Evolutionary conservation across 2,329 filamentous ascomycete genomes (phyloP).

Genomic region (Sporothrix brasiliensis): DNA sequence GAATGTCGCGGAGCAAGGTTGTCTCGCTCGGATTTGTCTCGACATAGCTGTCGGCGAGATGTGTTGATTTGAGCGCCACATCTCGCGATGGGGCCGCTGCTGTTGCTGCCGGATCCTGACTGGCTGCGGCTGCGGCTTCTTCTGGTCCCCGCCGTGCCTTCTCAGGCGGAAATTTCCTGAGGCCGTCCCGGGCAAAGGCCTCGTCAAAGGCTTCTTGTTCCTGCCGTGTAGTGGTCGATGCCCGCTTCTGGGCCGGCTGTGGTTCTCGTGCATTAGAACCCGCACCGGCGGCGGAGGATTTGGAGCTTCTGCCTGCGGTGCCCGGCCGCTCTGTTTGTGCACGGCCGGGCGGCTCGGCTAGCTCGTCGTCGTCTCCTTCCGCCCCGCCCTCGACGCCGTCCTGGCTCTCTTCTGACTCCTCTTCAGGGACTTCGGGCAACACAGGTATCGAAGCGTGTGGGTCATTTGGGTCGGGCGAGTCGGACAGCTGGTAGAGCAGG

Average conservation of each 20-base stretch:
- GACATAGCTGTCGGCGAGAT: conserved; percentile 60
- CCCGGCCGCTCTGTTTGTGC: conserved; percentile 37
- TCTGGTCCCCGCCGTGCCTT: conserved; percentile 46
- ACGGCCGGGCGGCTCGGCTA: conserved; percentile 44
- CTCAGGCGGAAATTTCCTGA: conserved; percentile 51
- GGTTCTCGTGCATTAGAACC: neutral
- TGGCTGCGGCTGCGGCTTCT: conserved; percentile 38
- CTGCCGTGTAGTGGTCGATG: conserved; percentile 42
- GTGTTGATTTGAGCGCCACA: conserved; percentile 60
- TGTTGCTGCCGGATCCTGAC: conserved; percentile 38
- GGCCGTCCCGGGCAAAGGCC: conserved; percentile 58
- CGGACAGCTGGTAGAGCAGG: conserved; percentile 80
- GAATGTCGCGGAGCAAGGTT: conserved; percentile 74
- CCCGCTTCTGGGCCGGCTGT: neutral
- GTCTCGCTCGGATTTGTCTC: conserved; percentile 66
- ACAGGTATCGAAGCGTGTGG: conserved; percentile 47
- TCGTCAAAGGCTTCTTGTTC: conserved; percentile 57
- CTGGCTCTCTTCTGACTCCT: conserved; percentile 29
- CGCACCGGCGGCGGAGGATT: neutral
- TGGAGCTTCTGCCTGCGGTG: neutral
- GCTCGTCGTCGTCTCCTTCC: conserved; percentile 42
- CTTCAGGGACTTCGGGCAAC: conserved; percentile 44
- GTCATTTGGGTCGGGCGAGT: conserved; percentile 62
- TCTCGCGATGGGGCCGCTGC: conserved; percentile 40
- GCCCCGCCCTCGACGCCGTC: conserved; percentile 28